Base-by-base conservation (phyloP, 2,329 filamentous ascomycete species). In the Penicillium hesseltinei region DNA sequence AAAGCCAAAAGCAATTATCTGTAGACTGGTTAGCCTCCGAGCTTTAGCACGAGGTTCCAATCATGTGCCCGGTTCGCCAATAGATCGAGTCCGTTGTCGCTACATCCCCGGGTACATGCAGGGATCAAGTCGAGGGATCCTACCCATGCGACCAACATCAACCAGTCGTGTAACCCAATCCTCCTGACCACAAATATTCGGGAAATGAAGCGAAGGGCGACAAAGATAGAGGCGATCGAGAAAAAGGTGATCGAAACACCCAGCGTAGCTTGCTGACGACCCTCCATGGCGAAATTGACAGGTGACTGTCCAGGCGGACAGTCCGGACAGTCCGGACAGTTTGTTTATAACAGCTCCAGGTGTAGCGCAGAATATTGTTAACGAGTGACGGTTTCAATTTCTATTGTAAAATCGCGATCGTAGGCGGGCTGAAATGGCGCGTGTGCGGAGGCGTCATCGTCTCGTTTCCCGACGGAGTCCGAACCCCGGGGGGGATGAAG, bases 61-160 rank as follows among this genome's bases (percentile, higher is more conserved):
- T 45, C 43, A 54, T 50, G 36, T 38, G 38, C 38, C 38, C 46
- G 45, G 45, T 27, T 27, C 27, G 38, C 39, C 45, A 29, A 35
- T 13, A 23, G 39, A 44, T 31, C 42, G 35, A 36, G 42, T 43
- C 36, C 39, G 17, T 46, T 45, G 44, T 43, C 15, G 31, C 48
- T 47, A 55, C 58, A 52, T 55, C 40, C 51, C 54, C 52, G 55
- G 53, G 51, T 49, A 43, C 44, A 51, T 61, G 58, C 57, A 63
- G 53, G 58, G 44, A 46, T 52, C 31, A 52, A 21, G 45, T 48
- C 42, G 42, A 43, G n/a, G 33, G 36, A 46, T 43, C 53, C 54
- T 21, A 86, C 74, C 92, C 91, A 96, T 54, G 92, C 91, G 40
- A 90, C 63, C 11, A 91, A 74, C 73, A 96, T 94, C 66, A 90